Percentiles rank a stretch among this genome's conserved stretches.
phyloP scores from a whole-genome alignment of 1,284 basidiomycete genomes.

The Cutaneotrichosporon arboriforme region DNA sequence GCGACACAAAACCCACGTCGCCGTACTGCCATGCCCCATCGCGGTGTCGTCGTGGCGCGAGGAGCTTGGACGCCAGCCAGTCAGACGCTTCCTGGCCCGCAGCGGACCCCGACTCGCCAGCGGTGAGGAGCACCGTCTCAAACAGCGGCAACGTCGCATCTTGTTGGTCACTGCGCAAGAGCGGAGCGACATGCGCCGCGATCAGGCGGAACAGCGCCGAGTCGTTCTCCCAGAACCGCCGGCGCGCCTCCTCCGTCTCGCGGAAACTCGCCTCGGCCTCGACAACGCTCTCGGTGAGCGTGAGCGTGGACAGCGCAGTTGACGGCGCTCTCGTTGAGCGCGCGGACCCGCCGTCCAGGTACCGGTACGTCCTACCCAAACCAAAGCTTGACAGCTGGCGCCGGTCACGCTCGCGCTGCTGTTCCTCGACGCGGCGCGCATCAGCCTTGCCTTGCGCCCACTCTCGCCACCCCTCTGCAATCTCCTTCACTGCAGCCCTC shows the following conservation, averaged over 20 bases:
- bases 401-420: constrained; percentile 20
- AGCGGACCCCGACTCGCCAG: constrained; percentile 20
- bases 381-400: constrained; percentile 26
- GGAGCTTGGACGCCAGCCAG: constrained; percentile 37
- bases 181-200: constrained; percentile 26
- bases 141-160: constrained; percentile 1
- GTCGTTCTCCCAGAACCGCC: not conserved
- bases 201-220: constrained; percentile 21
- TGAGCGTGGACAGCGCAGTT: not conserved
- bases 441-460: constrained; percentile 17
- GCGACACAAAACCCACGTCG: constrained; percentile 21
- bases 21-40: constrained; percentile 10
- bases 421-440: constrained; percentile 13
- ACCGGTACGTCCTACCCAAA: constrained; percentile 16
- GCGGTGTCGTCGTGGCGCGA: constrained; percentile 3
- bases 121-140: constrained; percentile 16
- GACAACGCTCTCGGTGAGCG: not conserved
- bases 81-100: constrained; percentile 19
- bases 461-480: constrained; percentile 19
- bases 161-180: constrained; percentile 10
- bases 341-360: not conserved
- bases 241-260: not conserved
- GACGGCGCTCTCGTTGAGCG: not conserved
- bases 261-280: not conserved
- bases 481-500: constrained; percentile 11